Conservation (phyloP, 768 basidiomycete genomes). For the Pleurotus pulmonarius region DNA sequence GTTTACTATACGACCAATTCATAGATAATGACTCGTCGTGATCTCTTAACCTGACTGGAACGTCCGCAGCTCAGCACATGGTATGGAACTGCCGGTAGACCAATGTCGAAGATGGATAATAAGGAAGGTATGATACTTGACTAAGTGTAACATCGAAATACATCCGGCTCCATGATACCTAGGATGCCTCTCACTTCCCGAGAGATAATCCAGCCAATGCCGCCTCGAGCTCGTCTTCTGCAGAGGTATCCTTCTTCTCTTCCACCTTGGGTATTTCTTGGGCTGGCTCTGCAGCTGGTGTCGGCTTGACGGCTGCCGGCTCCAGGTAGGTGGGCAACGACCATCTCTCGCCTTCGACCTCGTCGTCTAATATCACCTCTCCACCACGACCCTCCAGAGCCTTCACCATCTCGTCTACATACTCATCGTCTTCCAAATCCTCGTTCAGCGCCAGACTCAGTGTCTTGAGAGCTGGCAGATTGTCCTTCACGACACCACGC, state of each 20-base stretch:
- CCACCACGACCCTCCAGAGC: constrained; percentile 65
- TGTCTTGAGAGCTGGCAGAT: constrained; percentile 53
- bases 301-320: constrained; percentile 48
- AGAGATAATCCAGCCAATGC: neutral
- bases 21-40: no score
- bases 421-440: constrained; percentile 70
- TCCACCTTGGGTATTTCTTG: neutral
- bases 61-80: no score
- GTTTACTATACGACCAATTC: no score
- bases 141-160: no score
- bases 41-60: no score
- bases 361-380: constrained; percentile 63
- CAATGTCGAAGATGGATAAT: no score
- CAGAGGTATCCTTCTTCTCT: neutral
- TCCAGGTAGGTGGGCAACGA: constrained; percentile 32
- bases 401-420: constrained; percentile 47
- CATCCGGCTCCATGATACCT: no score
- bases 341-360: constrained; percentile 74
- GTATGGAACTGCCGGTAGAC: no score
- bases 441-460: constrained; percentile 94
- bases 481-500: constrained; percentile 57
- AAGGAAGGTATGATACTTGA: no score
- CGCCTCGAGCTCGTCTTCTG: neutral
- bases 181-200: neutral
- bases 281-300: constrained; percentile 23